Base-by-base conservation (phyloP, 768 basidiomycete species). In the Rhodotorula graminis region DNA sequence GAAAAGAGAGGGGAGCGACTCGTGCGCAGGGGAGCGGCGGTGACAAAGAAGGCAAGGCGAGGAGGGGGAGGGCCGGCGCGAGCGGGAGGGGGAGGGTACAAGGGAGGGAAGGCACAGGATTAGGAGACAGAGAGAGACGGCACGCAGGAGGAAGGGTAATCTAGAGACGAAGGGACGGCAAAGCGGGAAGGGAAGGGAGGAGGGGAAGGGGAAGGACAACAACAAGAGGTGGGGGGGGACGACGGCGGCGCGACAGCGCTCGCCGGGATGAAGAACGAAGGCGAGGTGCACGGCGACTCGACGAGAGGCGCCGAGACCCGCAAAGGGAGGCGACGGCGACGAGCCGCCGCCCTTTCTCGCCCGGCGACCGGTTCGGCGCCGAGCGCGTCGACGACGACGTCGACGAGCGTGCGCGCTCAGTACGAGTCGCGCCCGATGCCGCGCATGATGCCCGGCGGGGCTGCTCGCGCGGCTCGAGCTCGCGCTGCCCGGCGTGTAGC, bases 401-500 rank as follows among this genome's bases (percentile, higher is more conserved):
- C 21, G 31, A 37, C 15, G 18, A 15, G 31, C 56, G 33, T n/a
- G n/a, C n/a, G 21, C 33, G 31, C n/a, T 29, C n/a, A 55, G 53
- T 55, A 25, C n/a, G 15, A 14, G 14, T 31, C 56, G 56, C 44
- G 14, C 14, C 56, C 56, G 18, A 31, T 57, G 56, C 31, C 56
- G 56, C 56, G 56, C 31, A 25, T 25, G 31, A 25, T 37, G 18
- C 18, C n/a, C 55, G 18, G 67, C 58, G 5, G 74, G 67, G 6
- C 64, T 57, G n/a, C 67, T 66, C 8, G 57, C 68, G 15, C 70
- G 25, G 33, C 66, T 49, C 6, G 57, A 59, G 27, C 50, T 33
- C 27, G 67, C 52, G 23, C 65, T 64, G 10, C 44, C 44, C 7
- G 65, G 52, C 18, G 64, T 61, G 61, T 61, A 68, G 10, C 52